phyloP scores from a whole-genome alignment of 176 grass and related monocot genomes.

The Ensete ventricosum region DNA sequence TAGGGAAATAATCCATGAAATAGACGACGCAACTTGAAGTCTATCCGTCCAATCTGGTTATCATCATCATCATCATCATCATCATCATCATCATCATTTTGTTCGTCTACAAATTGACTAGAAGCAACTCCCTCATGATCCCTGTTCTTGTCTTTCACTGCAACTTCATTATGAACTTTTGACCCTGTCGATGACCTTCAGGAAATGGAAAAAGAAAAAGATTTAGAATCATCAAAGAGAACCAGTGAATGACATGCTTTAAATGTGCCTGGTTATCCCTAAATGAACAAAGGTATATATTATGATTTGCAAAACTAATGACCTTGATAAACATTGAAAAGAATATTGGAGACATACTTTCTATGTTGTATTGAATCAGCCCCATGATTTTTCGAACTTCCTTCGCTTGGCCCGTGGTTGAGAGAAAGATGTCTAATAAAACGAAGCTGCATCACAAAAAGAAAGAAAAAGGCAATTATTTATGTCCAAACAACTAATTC shows the following conservation, averaged over 20 bases:
- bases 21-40: constrained; percentile 22
- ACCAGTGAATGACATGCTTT: too few relatives aligned
- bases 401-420: constrained; percentile 36
- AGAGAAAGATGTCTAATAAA: constrained; percentile 67
- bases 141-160: constrained; percentile 11
- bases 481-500: constrained; percentile 6
- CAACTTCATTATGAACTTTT: constrained; percentile 23
- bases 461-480: background rate
- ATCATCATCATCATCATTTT: background rate
- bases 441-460: constrained; percentile 48
- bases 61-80: constrained; percentile 2
- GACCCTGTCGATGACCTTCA: constrained; percentile 43
- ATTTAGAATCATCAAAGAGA: background rate
- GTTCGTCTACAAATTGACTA: constrained; percentile 22
- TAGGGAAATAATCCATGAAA: constrained; percentile 47
- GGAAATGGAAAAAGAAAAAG: background rate
- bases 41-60: constrained; percentile 6
- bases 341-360: constrained; percentile 27
- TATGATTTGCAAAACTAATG: background rate
- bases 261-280: too few relatives aligned
- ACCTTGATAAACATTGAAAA: background rate
- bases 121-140: constrained; percentile 22
- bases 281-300: too few relatives aligned
- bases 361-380: constrained; percentile 16
- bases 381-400: constrained; percentile 23